Conservation (phyloP, 805 yeast genomes). For the Cyberlindnera mrakii region DNA sequence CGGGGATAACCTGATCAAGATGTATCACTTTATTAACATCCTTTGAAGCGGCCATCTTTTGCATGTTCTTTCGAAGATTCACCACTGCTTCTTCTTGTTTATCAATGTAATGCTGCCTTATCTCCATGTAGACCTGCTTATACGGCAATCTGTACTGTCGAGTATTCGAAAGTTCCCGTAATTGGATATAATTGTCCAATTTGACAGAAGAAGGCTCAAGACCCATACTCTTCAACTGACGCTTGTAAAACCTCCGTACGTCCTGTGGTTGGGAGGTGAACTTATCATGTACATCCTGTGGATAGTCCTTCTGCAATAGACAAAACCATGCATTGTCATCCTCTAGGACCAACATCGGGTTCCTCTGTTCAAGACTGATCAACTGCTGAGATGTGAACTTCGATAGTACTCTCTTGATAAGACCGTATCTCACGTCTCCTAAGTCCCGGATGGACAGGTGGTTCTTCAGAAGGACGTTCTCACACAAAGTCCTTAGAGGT, state of each 20-base stretch:
- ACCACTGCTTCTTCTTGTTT: slow-evolving; percentile 31
- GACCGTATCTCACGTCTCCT: slow-evolving; percentile 27
- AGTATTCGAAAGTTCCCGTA: slow-evolving; percentile 3
- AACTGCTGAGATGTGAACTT: slow-evolving; percentile 28
- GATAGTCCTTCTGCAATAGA: slow-evolving; percentile 28
- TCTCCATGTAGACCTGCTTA: slow-evolving; percentile 28
- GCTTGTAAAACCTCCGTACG: slow-evolving; percentile 15
- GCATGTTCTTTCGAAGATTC: slow-evolving; percentile 27
- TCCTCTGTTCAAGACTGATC: slow-evolving; percentile 25
- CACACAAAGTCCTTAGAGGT: slow-evolving; percentile 20
- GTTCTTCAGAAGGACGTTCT: slow-evolving; percentile 16
- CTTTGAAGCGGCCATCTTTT: slow-evolving; percentile 25
- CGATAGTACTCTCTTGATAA: slow-evolving; percentile 25
- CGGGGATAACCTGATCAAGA: slow-evolving; percentile 19
- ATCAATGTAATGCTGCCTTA: slow-evolving; percentile 25
- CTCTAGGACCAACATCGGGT: slow-evolving; percentile 29
- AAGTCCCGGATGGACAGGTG: slow-evolving; percentile 20
- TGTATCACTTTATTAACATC: slow-evolving; percentile 25
- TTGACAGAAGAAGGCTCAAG: slow-evolving; percentile 8
- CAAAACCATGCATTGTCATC: slow-evolving; percentile 33
- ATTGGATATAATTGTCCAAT: slow-evolving; percentile 14
- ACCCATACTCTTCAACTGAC: slow-evolving; percentile 12
- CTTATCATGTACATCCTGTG: slow-evolving; percentile 27
- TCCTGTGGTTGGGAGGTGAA: slow-evolving; percentile 21
- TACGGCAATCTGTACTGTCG: slow-evolving; percentile 30